These are phyloP conservation scores for Apiotrichum mycotoxinovorans DNA, from an alignment of 1,284 basidiomycete species.

Conservation along the genomic window DNA sequence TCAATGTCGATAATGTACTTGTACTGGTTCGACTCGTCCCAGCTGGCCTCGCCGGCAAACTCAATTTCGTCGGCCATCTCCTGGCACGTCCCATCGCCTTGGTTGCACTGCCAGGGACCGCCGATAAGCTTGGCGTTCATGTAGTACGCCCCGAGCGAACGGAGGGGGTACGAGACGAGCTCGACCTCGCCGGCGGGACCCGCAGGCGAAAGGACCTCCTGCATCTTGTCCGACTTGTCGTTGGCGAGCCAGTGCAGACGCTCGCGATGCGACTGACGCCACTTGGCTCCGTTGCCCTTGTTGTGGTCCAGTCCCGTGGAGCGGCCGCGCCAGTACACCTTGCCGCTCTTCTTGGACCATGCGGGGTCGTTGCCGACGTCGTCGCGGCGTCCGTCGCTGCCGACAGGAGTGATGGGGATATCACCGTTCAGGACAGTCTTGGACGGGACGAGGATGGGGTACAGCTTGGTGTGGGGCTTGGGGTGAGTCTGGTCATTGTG, in stretches of 20 bases:
- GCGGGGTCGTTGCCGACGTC: slow-evolving; percentile 47
- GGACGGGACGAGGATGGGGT: slow-evolving; percentile 48
- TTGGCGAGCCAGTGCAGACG: slow-evolving; percentile 48
- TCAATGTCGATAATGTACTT: slow-evolving; percentile 52
- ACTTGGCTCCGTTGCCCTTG: slow-evolving; percentile 40
- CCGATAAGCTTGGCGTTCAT: slow-evolving; percentile 48
- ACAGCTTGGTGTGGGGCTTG: slow-evolving; percentile 47
- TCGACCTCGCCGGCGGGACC: slow-evolving; percentile 40
- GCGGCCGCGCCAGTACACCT: slow-evolving; percentile 51
- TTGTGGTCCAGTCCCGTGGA: slow-evolving; percentile 47
- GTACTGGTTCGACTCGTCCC: slow-evolving; percentile 46
- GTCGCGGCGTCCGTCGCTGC: slow-evolving; percentile 42
- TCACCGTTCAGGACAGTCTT: slow-evolving; percentile 48
- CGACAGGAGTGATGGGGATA: slow-evolving; percentile 50
- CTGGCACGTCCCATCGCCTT: slow-evolving; percentile 47
- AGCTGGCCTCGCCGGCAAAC: slow-evolving; percentile 40
- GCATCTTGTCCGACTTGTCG: slow-evolving; percentile 25
- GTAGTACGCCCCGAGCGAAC: slow-evolving; percentile 43
- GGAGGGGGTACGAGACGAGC: slow-evolving; percentile 27
- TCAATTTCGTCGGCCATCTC: slow-evolving; percentile 48
- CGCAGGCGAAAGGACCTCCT: slow-evolving; percentile 38
- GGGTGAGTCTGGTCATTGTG: slow-evolving; percentile 43
- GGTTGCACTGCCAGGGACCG: slow-evolving; percentile 48
- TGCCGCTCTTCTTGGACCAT: slow-evolving; percentile 46
- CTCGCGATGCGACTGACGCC: slow-evolving; percentile 48